Base-by-base conservation (phyloP, 2,329 filamentous ascomycete genomes). In the Echinosphaeria canescens region DNA sequence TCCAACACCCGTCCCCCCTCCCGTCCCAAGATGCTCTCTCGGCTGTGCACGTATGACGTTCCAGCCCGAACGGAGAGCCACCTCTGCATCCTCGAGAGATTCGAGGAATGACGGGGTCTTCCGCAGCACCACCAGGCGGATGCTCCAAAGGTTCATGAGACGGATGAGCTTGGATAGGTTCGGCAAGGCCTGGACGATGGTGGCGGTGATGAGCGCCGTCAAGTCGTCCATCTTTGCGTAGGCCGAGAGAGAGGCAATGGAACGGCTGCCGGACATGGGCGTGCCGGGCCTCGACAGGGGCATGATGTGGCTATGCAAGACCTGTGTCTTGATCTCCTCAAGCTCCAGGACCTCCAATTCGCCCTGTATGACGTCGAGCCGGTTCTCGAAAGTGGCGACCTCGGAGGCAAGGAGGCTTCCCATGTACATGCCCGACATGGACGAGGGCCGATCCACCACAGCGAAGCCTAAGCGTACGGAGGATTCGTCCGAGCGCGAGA, bases 261-360 rank as follows among this genome's bases (percentile, higher is more conserved):
- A 42, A 25, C 45, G 53, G 2, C 65, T 53, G 39, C 51, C 39
- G 34, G 57, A 46, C 25, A 56, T 52, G 9, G 57, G 56, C 9
- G 50, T 57, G 5, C 47, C 50, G 10, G 53, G 56, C 23, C 62
- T 55, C 30, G 64, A 70, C 36, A 54, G 54, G 6, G 61, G 63
- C 35, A 72, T 52, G 42, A 75, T 72, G 51, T 92, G 78, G 39
- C 78, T 78, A 46, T 75, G 71, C 34, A 93, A 54, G 36, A 93
- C 76, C 41, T 85, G 78, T 24, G 64, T 68, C 52, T 98, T 95
- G 43, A 98, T 71, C 34, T 90, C 81, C 40, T 95, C 79, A 22
- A 90, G 56, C 28, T 78, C 66, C 27, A 88, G 53, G 22, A 64
- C 59, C 29, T 76, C 66, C 51, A 88, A 54, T 30, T 71, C 69